Base-by-base conservation (phyloP, 73 alveolate genomes). In the Strombidium stylifer region DNA sequence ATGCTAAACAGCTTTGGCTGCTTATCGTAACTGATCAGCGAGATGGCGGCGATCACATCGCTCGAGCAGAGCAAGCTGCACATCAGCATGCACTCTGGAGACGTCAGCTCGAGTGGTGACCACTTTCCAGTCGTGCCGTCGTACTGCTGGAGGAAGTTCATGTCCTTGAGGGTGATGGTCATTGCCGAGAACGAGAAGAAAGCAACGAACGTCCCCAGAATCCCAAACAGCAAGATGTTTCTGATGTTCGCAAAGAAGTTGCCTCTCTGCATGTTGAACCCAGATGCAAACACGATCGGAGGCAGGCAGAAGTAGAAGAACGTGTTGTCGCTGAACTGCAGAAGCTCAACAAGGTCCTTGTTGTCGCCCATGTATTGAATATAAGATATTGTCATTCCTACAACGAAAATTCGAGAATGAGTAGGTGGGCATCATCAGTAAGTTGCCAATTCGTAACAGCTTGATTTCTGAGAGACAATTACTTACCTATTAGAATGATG, bases 31-130 rank as follows among this genome's bases (percentile, higher is more conserved):
- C 87, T 91, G 12, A 94, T 83, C 81, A 94, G 68, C 15, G 97
- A 73, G 42, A 94, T 61, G 15, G 98, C 97, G 16, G 96, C 97
- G 0, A 94, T 97, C 0, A 93, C 85, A 78, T 94, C 99, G 21
- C 98, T 80, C 19, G 96, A 86, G 52, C 96, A 85, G 19, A 95
- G 81, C 31, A 95, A 84, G 11, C 97, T 91, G 41, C 96, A 84
- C 77, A 93, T 77, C 27, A 90, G 56, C 46, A 93, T 66, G 31
- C 83, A 67, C 61, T 84, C 89, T 57, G 77, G 67, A 7, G 73
- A 48, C 3, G 69, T 53, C 19, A 92, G 52, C 34, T 49, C 67
- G 46, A 85, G 76, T 23, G 44, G 16, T n/a, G 20, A 71, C 36
- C 45, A 69, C 24, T 35, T 49, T 1, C 78, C 72, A 14, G 69